Conservation (phyloP, 352 stramenopile species). For the Saprolegnia parasitica region DNA sequence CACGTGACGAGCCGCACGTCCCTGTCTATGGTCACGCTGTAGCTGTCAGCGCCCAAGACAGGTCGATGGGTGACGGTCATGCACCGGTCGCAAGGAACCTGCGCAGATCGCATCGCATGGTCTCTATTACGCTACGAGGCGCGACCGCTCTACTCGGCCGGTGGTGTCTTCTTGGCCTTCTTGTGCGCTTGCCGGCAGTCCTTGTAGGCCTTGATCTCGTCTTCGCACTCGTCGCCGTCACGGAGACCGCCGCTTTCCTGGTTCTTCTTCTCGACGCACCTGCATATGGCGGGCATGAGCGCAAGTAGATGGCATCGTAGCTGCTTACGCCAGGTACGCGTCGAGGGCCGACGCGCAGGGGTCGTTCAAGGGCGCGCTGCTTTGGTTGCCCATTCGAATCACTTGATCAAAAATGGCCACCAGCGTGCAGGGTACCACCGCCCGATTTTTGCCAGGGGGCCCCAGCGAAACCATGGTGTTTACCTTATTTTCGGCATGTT, state of each 20-base stretch:
- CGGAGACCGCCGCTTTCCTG: slow-evolving; percentile 56
- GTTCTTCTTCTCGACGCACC: slow-evolving; percentile 57
- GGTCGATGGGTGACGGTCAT: too few relatives aligned
- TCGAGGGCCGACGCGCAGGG: slow-evolving; percentile 15
- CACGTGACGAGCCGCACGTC: too few relatives aligned
- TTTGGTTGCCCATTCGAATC: slow-evolving; percentile 18
- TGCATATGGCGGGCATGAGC: not conserved
- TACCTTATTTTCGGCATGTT: not conserved
- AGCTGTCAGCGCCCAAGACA: too few relatives aligned
- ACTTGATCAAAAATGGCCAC: not conserved
- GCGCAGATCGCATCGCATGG: too few relatives aligned
- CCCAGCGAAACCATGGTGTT: not conserved
- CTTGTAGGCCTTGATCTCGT: slow-evolving; percentile 56
- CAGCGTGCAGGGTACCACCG: not conserved
- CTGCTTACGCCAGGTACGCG: slow-evolving; percentile 20
- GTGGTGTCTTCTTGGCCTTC: slow-evolving; percentile 28
- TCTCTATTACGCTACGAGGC: too few relatives aligned
- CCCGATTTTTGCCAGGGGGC: not conserved
- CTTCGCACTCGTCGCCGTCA: slow-evolving; percentile 65
- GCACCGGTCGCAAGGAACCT: not conserved
- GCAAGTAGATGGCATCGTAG: not conserved
- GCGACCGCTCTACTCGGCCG: too few relatives aligned
- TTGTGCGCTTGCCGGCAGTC: slow-evolving; percentile 49
- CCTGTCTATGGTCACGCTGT: too few relatives aligned
- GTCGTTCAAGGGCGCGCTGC: slow-evolving; percentile 3